Evolutionary conservation across 495 filamentous ascomycete genomes (phyloP).

Genomic region (Talaromyces liani): DNA sequence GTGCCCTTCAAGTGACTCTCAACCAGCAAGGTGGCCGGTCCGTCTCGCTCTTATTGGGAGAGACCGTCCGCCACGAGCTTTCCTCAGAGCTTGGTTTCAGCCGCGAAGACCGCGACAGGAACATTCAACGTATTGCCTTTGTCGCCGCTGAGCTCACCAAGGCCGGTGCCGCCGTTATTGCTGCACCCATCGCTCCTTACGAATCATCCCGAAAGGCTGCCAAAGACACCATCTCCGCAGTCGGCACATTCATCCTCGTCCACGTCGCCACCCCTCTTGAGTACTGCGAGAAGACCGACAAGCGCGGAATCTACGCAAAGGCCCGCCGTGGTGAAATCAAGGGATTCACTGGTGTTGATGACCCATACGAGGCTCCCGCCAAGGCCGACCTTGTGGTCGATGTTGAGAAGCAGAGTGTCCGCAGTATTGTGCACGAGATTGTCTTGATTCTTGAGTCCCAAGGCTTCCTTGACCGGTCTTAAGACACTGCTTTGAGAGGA

Average conservation of each 20-base stretch:
- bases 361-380: constrained; percentile 82
- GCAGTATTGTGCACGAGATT: constrained; percentile 95
- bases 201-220: constrained; percentile 68
- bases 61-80: constrained; percentile 89
- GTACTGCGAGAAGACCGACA: constrained; percentile 91
- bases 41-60: constrained; percentile 87
- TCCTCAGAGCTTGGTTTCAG: constrained; percentile 95
- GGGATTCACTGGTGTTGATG: constrained; percentile 97
- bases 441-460: constrained; percentile 83
- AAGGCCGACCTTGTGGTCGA: constrained; percentile 85
- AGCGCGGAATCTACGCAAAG: constrained; percentile 79
- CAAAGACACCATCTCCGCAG: constrained; percentile 75
- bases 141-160: constrained; percentile 91
- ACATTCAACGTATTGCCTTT: constrained; percentile 94
- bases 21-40: constrained; percentile 97
- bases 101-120: constrained; percentile 85
- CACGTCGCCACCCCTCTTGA: constrained; percentile 92
- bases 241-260: constrained; percentile 85
- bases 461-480: constrained; percentile 52
- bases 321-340: constrained; percentile 89
- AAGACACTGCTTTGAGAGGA: too few species aligned
- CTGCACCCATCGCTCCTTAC: constrained; percentile 94
- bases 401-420: constrained; percentile 73
- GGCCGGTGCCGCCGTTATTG: constrained; percentile 90
- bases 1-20: constrained; percentile 91